A percentile compares a stretch with the other conserved stretches of the same genome.
These are phyloP conservation scores for Yamadazyma kanchanaburiensis DNA, from an alignment of 1,139 yeast genomes.

Conservation along the genomic window DNA sequence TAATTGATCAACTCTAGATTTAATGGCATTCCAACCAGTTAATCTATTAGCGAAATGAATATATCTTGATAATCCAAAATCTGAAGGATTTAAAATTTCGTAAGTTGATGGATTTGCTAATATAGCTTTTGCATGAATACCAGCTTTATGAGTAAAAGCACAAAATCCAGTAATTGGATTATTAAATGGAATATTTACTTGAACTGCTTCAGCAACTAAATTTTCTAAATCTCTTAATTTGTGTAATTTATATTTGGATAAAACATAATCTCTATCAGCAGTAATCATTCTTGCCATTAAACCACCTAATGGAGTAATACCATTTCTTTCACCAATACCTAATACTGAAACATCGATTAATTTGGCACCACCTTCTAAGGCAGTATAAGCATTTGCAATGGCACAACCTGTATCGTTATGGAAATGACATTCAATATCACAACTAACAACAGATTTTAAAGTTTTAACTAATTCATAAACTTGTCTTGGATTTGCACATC, in stretches of 20 bases:
- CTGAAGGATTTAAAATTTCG: slow-evolving; percentile 92
- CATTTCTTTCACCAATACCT: slow-evolving; percentile 99
- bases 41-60: slow-evolving; percentile 96
- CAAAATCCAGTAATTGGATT: slow-evolving; percentile 99
- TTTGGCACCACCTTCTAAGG: slow-evolving; percentile 96
- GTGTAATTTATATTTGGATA: slow-evolving; percentile 92
- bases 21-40: slow-evolving; percentile 99
- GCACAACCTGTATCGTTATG: slow-evolving; percentile 99
- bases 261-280: slow-evolving; percentile 94
- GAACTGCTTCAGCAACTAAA: slow-evolving; percentile 95
- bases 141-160: slow-evolving; percentile 99
- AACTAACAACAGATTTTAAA: slow-evolving; percentile 85
- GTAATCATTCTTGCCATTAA: slow-evolving; percentile 99
- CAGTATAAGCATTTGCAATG: slow-evolving; percentile 96
- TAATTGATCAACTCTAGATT: slow-evolving; percentile 96
- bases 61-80: slow-evolving; percentile 92
- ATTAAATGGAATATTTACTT: slow-evolving; percentile 95
- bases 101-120: slow-evolving; percentile 97
- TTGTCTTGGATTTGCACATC: slow-evolving; percentile 98
- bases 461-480: slow-evolving; percentile 96
- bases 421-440: slow-evolving; percentile 98
- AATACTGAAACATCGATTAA: slow-evolving; percentile 92
- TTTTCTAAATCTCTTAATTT: slow-evolving; percentile 94
- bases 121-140: slow-evolving; percentile 98
- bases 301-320: slow-evolving; percentile 97